phyloP scores from a whole-genome alignment of 306 rosid genomes.

The Mimosa pudica region DNA sequence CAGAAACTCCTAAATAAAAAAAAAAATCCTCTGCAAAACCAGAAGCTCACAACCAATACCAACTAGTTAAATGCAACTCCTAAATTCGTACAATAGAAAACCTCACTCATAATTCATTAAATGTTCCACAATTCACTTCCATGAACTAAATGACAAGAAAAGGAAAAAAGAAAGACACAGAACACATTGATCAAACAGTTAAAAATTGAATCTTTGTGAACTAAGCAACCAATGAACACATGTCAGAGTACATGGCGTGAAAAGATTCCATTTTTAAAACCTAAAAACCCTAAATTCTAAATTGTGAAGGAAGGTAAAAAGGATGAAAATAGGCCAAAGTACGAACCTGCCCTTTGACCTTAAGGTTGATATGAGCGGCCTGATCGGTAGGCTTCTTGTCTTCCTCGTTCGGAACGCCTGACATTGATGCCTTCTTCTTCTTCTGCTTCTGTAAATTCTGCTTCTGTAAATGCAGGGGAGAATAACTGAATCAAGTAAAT shows the following conservation, averaged over 20 bases:
- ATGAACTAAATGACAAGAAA: neutral
- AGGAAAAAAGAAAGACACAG: neutral
- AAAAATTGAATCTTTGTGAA: neutral
- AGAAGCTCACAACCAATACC: neutral
- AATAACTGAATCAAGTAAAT: no score
- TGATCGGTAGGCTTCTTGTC: slow-evolving; percentile 76
- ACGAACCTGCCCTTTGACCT: slow-evolving; percentile 85
- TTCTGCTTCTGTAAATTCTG: no score
- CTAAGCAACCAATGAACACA: neutral
- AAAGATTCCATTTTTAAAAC: neutral
- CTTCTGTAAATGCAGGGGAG: no score
- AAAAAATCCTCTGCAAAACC: neutral
- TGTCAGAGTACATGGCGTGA: neutral
- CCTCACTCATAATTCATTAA: neutral
- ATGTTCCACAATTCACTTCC: neutral
- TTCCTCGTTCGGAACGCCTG: slow-evolving; percentile 57
- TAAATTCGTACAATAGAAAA: neutral
- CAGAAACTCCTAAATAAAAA: neutral
- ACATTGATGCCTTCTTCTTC: slow-evolving; percentile 39
- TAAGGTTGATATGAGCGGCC: slow-evolving; percentile 76
- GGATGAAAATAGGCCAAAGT: neutral
- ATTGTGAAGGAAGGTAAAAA: neutral
- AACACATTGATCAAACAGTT: neutral
- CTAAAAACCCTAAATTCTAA: slow-evolving; percentile 26
- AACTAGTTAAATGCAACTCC: neutral